Conservation (phyloP, 2,329 filamentous ascomycete genomes). For the Parafenestella ontariensis region DNA sequence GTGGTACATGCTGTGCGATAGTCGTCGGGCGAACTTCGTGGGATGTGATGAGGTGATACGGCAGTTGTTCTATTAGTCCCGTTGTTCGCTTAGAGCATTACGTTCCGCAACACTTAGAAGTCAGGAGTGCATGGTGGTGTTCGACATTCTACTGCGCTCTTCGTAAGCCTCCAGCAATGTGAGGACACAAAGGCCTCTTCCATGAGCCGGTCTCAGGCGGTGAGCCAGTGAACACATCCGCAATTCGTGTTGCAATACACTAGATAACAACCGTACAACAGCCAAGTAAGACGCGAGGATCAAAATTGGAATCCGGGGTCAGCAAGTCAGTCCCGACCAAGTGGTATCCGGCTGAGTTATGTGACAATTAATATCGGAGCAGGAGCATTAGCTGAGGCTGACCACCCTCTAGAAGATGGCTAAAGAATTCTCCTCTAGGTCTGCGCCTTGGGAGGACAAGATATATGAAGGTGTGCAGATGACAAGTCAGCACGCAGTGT, state of each 20-base stretch:
- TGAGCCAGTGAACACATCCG: slow-evolving; percentile 7
- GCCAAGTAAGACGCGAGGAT: slow-evolving; percentile 8
- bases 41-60: slow-evolving; percentile 15
- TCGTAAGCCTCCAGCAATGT: slow-evolving; percentile 1
- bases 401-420: slow-evolving; percentile 25
- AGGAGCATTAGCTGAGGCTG: slow-evolving; percentile 29
- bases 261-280: slow-evolving; percentile 9
- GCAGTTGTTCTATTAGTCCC: slow-evolving; percentile 6
- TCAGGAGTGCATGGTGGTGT: not conserved
- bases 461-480: slow-evolving; percentile 31
- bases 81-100: not conserved
- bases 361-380: slow-evolving; percentile 20
- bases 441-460: slow-evolving; percentile 19
- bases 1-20: slow-evolving; percentile 8
- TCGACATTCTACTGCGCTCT: not conserved
- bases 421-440: slow-evolving; percentile 18
- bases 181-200: slow-evolving; percentile 2
- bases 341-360: slow-evolving; percentile 13
- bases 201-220: slow-evolving; percentile 12
- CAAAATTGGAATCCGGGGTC: slow-evolving; percentile 17
- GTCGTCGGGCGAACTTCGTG: slow-evolving; percentile 8
- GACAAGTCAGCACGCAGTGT: slow-evolving; percentile 40
- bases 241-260: slow-evolving; percentile 5
- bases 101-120: slow-evolving; percentile 5
- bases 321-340: slow-evolving; percentile 12